A percentile compares a stretch with the other conserved stretches of the same genome.
Evolutionary conservation across 495 filamentous ascomycete species (phyloP).

Genomic region (Penicillium parvum): DNA sequence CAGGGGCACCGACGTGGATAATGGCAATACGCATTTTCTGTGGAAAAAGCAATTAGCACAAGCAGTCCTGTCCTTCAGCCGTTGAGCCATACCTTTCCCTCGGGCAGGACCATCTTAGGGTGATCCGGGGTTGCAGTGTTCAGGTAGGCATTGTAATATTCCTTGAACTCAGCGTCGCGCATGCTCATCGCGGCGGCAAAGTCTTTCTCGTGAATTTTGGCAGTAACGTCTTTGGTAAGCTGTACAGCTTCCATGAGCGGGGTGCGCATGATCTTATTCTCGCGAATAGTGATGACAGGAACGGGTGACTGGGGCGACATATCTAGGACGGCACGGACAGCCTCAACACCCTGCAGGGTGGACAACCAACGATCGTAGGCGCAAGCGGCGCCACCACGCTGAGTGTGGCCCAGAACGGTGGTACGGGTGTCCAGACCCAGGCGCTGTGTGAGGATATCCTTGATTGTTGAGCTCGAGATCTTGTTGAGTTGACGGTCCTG

Average conservation of each 20-base stretch:
- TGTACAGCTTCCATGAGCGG: constrained; percentile 84
- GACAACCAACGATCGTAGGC: constrained; percentile 93
- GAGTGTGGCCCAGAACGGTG: constrained; percentile 93
- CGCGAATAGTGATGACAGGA: constrained; percentile 89
- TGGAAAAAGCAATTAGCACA: background rate
- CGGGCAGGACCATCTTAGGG: constrained; percentile 56
- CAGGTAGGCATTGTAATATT: constrained; percentile 84
- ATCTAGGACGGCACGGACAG: constrained; percentile 92
- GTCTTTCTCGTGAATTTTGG: constrained; percentile 72
- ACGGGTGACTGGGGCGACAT: constrained; percentile 85
- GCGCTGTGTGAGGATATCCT: constrained; percentile 77
- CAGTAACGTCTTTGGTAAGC: constrained; percentile 76
- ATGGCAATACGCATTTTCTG: constrained; percentile 90
- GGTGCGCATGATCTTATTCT: constrained; percentile 94
- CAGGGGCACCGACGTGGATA: constrained; percentile 94
- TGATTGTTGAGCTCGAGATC: constrained; percentile 74
- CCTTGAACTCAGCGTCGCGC: constrained; percentile 88
- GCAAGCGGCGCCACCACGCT: constrained; percentile 85
- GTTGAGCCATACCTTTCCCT: constrained; percentile 58
- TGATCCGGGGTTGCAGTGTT: constrained; percentile 77
- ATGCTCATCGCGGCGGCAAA: constrained; percentile 82
- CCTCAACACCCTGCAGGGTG: constrained; percentile 92
- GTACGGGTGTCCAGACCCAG: constrained; percentile 85
- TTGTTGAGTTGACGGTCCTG: constrained; percentile 81
- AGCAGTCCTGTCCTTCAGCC: too few species aligned